These are phyloP conservation scores for Apiotrichum sp. DNA, from an alignment of 1,284 basidiomycete species.

Conservation along the genomic window DNA sequence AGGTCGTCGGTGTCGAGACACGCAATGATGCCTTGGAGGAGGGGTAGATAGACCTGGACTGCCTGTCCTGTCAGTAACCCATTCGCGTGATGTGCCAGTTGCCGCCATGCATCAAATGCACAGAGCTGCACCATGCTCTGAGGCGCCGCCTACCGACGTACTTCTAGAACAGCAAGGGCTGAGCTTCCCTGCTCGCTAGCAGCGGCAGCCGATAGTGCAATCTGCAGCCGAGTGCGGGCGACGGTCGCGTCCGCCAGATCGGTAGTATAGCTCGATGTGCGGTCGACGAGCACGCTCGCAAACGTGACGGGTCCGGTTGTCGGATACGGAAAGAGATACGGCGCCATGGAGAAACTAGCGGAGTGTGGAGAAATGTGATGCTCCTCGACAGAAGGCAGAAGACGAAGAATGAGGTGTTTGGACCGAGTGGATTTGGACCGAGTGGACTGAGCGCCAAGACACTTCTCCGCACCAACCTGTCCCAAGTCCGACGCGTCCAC, in stretches of 20 bases:
- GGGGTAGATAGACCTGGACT: constrained; percentile 83
- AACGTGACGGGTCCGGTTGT: constrained; percentile 77
- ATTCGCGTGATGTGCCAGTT: background rate
- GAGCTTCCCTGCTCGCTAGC: constrained; percentile 63
- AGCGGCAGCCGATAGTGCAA: constrained; percentile 68
- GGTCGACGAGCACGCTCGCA: constrained; percentile 62
- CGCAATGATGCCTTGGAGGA: constrained; percentile 68
- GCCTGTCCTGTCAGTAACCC: constrained; percentile 52
- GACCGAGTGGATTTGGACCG: no score
- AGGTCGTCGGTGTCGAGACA: constrained; percentile 72
- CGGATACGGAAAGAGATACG: constrained; percentile 66
- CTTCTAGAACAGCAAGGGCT: constrained; percentile 73
- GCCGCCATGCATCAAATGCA: background rate
- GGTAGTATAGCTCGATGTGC: constrained; percentile 56
- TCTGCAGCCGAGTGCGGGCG: constrained; percentile 68
- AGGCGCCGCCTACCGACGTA: constrained; percentile 35
- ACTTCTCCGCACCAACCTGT: no score
- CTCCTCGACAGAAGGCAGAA: background rate
- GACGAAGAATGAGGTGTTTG: no score
- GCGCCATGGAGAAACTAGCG: constrained; percentile 37
- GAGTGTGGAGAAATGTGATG: background rate
- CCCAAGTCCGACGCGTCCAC: no score
- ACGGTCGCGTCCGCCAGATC: constrained; percentile 68
- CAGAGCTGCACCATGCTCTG: no score
- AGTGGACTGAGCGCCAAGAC: no score